These are phyloP conservation scores for Dissophora globulifera DNA, from an alignment of 192 early-diverging fungal genomes.

Conservation along the genomic window DNA sequence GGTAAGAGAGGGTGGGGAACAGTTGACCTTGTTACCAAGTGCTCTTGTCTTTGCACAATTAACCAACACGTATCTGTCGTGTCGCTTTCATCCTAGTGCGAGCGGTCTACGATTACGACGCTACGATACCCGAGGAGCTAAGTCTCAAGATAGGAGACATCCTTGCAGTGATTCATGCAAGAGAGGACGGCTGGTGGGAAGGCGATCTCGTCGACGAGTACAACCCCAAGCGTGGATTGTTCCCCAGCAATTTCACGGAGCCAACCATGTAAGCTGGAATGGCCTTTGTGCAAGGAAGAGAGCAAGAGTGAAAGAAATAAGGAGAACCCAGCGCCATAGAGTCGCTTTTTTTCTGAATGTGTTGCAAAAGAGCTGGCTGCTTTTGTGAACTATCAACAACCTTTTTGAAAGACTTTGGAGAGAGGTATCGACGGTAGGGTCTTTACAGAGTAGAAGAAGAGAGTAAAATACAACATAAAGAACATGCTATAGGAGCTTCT, in stretches of 20 bases:
- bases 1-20: constrained; percentile 19
- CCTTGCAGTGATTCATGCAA: constrained; percentile 55
- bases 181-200: constrained; percentile 70
- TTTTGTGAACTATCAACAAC: too few species aligned
- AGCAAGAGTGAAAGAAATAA: background rate
- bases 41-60: too few species aligned
- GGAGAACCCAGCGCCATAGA: background rate
- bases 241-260: constrained; percentile 58
- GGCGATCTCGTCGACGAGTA: constrained; percentile 53
- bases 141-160: constrained; percentile 60
- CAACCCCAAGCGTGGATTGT: constrained; percentile 35
- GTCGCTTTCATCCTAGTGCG: too few species aligned
- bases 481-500: too few species aligned
- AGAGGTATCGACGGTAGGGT: too few species aligned
- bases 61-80: too few species aligned
- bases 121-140: constrained; percentile 61
- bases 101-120: constrained; percentile 56
- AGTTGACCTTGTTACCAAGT: too few species aligned
- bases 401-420: too few species aligned
- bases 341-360: background rate
- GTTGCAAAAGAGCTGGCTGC: too few species aligned
- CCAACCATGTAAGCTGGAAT: constrained; percentile 18
- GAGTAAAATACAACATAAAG: too few species aligned
- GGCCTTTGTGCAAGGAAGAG: too few species aligned
- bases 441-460: too few species aligned